Evolutionary conservation across 495 filamentous ascomycete genomes (phyloP).

Genomic region (Aspergillus saccharolyticus): DNA sequence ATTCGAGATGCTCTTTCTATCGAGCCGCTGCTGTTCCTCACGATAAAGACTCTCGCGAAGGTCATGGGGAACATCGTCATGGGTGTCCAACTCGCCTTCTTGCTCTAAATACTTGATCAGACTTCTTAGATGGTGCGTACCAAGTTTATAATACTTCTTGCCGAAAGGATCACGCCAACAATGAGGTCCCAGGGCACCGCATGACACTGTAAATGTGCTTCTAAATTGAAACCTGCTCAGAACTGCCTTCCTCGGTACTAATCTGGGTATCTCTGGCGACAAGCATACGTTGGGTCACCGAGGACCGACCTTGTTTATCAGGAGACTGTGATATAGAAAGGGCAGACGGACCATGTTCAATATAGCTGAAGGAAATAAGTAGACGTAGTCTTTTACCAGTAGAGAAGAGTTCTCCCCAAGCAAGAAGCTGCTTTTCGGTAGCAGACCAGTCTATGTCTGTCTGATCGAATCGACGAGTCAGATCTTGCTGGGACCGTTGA

Average conservation of each 20-base stretch:
- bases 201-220: conserved; percentile 27
- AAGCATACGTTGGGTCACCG: conserved; percentile 6
- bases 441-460: conserved; percentile 21
- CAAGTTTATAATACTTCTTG: conserved; percentile 30
- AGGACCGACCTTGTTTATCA: conserved; percentile 4
- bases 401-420: conserved; percentile 9
- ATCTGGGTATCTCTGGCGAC: conserved; percentile 1
- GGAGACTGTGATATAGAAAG: too few relatives aligned
- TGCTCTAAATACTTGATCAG: conserved; percentile 24
- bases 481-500: conserved; percentile 20
- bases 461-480: conserved; percentile 18
- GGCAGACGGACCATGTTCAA: not conserved
- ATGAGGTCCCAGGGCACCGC: conserved; percentile 22
- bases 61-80: conserved; percentile 24
- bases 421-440: conserved; percentile 18
- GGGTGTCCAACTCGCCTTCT: conserved; percentile 20
- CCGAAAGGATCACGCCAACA: conserved; percentile 27
- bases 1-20: too few relatives aligned
- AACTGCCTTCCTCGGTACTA: not conserved
- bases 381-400: conserved; percentile 6
- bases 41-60: conserved; percentile 26
- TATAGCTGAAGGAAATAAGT: conserved; percentile 5
- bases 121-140: conserved; percentile 20
- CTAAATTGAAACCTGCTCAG: conserved; percentile 16
- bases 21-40: conserved; percentile 29